Evolutionary conservation across 176 grass and related monocot species (phyloP).

Genomic region (Avena atlantica): DNA sequence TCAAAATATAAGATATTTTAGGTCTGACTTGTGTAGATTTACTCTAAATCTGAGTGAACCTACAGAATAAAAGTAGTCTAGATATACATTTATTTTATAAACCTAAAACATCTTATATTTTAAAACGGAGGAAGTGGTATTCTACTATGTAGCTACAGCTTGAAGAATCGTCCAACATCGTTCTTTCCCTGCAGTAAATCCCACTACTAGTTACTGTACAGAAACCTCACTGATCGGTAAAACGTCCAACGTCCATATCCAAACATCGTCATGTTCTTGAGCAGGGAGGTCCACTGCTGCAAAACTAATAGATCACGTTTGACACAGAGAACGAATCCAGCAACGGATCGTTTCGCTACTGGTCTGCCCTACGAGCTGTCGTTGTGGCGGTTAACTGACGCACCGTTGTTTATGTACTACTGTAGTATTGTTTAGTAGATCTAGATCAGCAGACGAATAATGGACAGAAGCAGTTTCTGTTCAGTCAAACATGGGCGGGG

Average conservation of each 20-base stretch:
- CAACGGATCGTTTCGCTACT: conserved; percentile 19
- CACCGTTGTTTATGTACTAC: conserved; percentile 32
- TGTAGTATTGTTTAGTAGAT: not conserved
- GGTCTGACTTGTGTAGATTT: no score
- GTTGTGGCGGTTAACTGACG: not conserved
- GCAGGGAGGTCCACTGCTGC: conserved; percentile 15
- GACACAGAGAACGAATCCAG: conserved; percentile 4
- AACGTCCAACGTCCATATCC: not conserved
- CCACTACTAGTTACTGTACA: no score
- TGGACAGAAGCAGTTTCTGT: not conserved
- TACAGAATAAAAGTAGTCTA: no score
- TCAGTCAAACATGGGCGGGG: not conserved
- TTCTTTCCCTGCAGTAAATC: no score
- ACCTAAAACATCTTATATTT: no score
- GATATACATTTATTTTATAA: no score
- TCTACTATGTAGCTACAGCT: no score
- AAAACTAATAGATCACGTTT: conserved; percentile 25
- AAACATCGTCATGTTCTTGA: not conserved
- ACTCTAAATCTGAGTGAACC: no score
- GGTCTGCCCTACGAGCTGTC: conserved; percentile 9
- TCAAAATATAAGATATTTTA: no score
- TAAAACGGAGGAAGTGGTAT: no score
- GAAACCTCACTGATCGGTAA: no score
- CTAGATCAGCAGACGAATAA: not conserved
- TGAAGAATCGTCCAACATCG: no score